Evolutionary conservation across 108 stramenopile species (phyloP).

Genomic region (Phaeodactylum tricornutum): DNA sequence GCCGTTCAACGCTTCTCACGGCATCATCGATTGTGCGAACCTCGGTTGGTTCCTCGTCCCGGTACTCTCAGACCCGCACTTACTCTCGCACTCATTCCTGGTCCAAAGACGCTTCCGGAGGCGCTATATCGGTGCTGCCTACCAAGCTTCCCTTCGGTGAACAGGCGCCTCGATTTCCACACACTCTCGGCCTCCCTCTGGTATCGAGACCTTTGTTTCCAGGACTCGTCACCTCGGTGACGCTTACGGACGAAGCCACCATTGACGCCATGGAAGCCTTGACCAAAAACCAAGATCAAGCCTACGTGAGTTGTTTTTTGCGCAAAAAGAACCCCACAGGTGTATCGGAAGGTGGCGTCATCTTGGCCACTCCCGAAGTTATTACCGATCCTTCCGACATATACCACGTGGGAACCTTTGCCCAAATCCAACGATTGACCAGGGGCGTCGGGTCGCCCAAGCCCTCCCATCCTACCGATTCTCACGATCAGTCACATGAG

Average conservation of each 20-base stretch:
- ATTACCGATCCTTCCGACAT: slow-evolving; percentile 59
- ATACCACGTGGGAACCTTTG: slow-evolving; percentile 77
- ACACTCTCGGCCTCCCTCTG: slow-evolving; percentile 71
- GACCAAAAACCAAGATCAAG: slow-evolving; percentile 28
- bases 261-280: slow-evolving; percentile 66
- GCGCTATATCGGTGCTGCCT: slow-evolving; percentile 12
- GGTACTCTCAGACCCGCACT: not conserved
- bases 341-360: slow-evolving; percentile 51
- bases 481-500: slow-evolving; percentile 16
- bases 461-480: slow-evolving; percentile 1
- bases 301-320: slow-evolving; percentile 69
- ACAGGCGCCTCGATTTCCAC: slow-evolving; percentile 72
- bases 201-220: slow-evolving; percentile 71
- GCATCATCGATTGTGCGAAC: too few species aligned
- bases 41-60: too few species aligned
- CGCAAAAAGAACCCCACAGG: slow-evolving; percentile 56
- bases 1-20: too few species aligned
- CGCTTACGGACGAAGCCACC: slow-evolving; percentile 62
- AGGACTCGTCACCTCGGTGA: slow-evolving; percentile 62
- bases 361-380: slow-evolving; percentile 61
- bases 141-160: slow-evolving; percentile 52
- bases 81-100: not conserved
- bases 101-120: not conserved
- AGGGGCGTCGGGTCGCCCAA: slow-evolving; percentile 5
- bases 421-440: slow-evolving; percentile 67